Evolutionary conservation across 352 stramenopile species (phyloP).

Genomic region (Phytophthora palmivora): DNA sequence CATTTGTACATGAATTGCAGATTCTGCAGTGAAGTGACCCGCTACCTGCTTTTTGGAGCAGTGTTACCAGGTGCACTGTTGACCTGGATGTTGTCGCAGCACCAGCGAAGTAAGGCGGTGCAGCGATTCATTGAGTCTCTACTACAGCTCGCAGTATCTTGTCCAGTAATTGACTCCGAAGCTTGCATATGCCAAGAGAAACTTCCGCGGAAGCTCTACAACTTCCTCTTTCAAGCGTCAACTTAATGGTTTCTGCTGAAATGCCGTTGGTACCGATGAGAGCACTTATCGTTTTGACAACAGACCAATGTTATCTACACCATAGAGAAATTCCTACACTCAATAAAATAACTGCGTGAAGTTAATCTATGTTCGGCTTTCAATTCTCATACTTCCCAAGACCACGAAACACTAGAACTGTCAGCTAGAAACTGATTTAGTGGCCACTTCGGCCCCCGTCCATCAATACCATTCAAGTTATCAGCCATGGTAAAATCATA

Average conservation of each 20-base stretch:
- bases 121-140: slow-evolving; percentile 36
- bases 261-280: too few species aligned
- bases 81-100: slow-evolving; percentile 33
- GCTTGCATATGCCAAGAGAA: slow-evolving; percentile 25
- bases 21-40: slow-evolving; percentile 51
- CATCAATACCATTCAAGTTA: too few species aligned
- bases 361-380: too few species aligned
- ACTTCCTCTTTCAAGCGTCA: neutral
- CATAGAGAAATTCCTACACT: too few species aligned
- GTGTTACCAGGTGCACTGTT: slow-evolving; percentile 29
- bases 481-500: neutral
- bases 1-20: slow-evolving; percentile 39
- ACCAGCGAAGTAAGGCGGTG: slow-evolving; percentile 31
- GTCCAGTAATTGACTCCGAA: slow-evolving; percentile 18
- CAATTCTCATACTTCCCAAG: too few species aligned
- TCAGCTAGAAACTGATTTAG: too few species aligned
- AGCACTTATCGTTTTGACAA: too few species aligned
- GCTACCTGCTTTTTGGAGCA: slow-evolving; percentile 43
- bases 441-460: too few species aligned
- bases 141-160: slow-evolving; percentile 28
- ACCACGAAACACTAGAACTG: too few species aligned
- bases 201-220: slow-evolving; percentile 14
- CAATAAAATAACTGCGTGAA: neutral
- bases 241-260: too few species aligned
- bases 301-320: too few species aligned